Conservation (phyloP, 345 rosid genomes). For the Linum tenue region DNA sequence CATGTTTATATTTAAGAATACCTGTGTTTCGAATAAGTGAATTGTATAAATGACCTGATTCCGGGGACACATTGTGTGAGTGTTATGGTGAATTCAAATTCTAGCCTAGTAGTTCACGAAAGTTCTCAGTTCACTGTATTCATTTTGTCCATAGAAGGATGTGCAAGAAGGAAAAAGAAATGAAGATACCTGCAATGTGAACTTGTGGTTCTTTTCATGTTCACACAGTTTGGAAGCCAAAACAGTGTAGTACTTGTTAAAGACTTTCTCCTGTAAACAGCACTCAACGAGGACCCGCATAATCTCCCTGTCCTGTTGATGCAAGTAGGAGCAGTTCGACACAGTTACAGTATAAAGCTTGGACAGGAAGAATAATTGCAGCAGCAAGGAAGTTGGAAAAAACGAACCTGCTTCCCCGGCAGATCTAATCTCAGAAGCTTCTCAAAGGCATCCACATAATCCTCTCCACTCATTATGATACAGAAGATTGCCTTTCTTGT, state of each 20-base stretch:
- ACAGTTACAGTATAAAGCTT: not conserved
- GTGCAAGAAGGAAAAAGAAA: not conserved
- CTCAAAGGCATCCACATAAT: conserved; percentile 82
- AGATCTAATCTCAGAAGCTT: conserved; percentile 78
- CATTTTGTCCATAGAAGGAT: too few relatives aligned
- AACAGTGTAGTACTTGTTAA: conserved; percentile 72
- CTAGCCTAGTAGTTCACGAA: too few relatives aligned
- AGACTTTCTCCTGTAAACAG: conserved; percentile 77
- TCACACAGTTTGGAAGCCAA: conserved; percentile 76
- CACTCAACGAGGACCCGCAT: conserved; percentile 82
- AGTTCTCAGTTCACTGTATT: too few relatives aligned
- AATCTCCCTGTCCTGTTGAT: conserved; percentile 76
- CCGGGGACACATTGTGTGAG: too few relatives aligned
- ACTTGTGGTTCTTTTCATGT: conserved; percentile 83
- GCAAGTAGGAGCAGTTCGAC: not conserved
- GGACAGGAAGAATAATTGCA: not conserved
- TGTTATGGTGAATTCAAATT: too few relatives aligned
- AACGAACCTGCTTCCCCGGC: conserved; percentile 63
- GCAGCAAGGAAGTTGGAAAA: not conserved
- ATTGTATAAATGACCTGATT: too few relatives aligned
- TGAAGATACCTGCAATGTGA: conserved; percentile 63
- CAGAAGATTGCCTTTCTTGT: conserved; percentile 87
- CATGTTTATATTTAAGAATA: not conserved
- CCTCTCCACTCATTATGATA: conserved; percentile 86
- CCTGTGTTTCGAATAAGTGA: not conserved